Base-by-base conservation (phyloP, 768 basidiomycete genomes). In the Cubamyces lactineus region DNA sequence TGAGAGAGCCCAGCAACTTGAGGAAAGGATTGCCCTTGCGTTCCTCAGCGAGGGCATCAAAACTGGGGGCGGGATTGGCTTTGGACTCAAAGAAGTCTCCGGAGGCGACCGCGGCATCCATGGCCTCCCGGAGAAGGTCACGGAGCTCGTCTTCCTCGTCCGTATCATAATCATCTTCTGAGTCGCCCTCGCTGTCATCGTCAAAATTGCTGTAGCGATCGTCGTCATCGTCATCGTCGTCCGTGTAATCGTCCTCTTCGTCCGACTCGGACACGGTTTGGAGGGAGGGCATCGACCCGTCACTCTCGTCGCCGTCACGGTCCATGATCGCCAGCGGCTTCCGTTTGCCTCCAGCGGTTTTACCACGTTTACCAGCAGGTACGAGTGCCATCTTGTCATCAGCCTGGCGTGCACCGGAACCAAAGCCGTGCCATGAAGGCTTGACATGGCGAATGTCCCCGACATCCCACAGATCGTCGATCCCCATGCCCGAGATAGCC, bases 1-100 rank as follows among this genome's bases (percentile, higher is more conserved):
- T 81, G 59, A 94, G 71, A 15, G 88, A 87, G 39, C 87, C 86
- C 64, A 94, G 76, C 39, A 92, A 73, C 70, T 87, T 92, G 67
- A 93, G 72, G 72, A 94, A 92, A 0, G 91, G 89, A 69, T 94
- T 94, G 19, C 80, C 83, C 69, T 86, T 87, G 54, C 80, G 77
- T 54, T 83, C 80, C 23, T 86, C 83, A 15, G 74, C 72, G 6
- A 79, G 65, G 13, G 78, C 71, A 42, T 77, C 71, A 49, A 81
- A 76, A 2, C 74, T 70, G 7, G 78, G 76, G 16, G 72, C 70
- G 15, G 73, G 9, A 34, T 9, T 64, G 23, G 73, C 72, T 57
- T 75, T 78, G 30, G 77, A 77, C 68, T 88, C 84, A 52, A 84
- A 78, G 72, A 85, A 86, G 57, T 86, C 87, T 19, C 82, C 77